phyloP scores from a whole-genome alignment of 1,284 basidiomycete genomes.

The Xerocomus tenax region DNA sequence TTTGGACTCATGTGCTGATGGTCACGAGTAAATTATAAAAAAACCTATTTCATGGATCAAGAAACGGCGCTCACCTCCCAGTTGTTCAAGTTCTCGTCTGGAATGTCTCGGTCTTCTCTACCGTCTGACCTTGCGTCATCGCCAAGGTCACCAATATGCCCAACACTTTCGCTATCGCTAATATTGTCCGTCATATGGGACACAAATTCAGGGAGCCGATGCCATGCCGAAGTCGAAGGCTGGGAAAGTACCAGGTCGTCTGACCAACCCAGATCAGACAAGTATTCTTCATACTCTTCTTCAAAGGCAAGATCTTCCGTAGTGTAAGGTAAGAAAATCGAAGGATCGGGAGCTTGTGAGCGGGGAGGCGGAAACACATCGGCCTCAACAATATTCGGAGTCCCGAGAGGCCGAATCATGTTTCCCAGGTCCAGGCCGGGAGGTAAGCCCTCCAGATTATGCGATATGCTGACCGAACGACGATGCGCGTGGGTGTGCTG shows the following conservation, averaged over 20 bases:
- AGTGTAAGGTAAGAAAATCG: slow-evolving; percentile 75
- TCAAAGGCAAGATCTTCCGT: slow-evolving; percentile 81
- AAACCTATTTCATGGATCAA: not conserved
- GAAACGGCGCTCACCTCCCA: slow-evolving; percentile 68
- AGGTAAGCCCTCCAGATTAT: slow-evolving; percentile 68
- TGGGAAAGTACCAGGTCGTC: slow-evolving; percentile 44
- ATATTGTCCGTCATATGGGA: slow-evolving; percentile 70
- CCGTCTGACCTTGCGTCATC: slow-evolving; percentile 61
- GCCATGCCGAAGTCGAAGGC: slow-evolving; percentile 63
- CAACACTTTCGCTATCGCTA: slow-evolving; percentile 85
- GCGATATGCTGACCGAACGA: slow-evolving; percentile 70
- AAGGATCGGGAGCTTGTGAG: slow-evolving; percentile 75
- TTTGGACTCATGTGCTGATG: slow-evolving; percentile 85
- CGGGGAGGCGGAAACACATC: slow-evolving; percentile 78
- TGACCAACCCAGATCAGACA: slow-evolving; percentile 71
- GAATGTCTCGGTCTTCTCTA: slow-evolving; percentile 52
- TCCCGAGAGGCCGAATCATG: slow-evolving; percentile 65
- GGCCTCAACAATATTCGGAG: slow-evolving; percentile 66
- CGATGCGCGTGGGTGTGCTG: slow-evolving; percentile 55
- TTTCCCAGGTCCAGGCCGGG: slow-evolving; percentile 65
- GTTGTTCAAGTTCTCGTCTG: slow-evolving; percentile 78
- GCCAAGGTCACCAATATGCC: slow-evolving; percentile 77
- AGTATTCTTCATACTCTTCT: slow-evolving; percentile 81
- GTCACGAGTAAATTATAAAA: not conserved
- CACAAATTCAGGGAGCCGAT: slow-evolving; percentile 61